These are phyloP conservation scores for Histomonas meleagridis DNA, from an alignment of 208 protist species.

Conservation along the genomic window DNA sequence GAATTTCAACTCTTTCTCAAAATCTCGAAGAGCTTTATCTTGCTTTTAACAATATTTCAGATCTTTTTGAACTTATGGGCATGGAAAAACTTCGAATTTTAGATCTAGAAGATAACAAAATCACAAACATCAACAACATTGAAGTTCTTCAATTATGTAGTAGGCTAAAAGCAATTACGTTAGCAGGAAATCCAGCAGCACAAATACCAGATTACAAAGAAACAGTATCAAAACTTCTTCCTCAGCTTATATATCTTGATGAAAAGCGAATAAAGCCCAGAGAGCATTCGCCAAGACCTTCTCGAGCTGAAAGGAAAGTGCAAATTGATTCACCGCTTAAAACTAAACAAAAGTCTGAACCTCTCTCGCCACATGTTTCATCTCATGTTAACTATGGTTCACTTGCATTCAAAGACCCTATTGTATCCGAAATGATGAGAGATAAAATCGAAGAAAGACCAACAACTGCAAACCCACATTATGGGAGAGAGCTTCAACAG, in stretches of 20 bases:
- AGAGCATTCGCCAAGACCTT: no score
- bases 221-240: conserved; percentile 21
- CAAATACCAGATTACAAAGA: background rate
- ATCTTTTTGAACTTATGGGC: background rate
- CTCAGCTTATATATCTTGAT: background rate
- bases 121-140: background rate
- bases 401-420: no score
- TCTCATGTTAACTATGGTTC: no score
- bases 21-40: conserved; percentile 18
- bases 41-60: conserved; percentile 4
- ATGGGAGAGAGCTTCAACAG: no score
- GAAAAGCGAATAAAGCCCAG: background rate
- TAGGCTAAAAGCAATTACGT: background rate
- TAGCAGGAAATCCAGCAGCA: conserved; percentile 8
- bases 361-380: no score
- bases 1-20: background rate
- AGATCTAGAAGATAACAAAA: conserved; percentile 20
- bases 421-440: background rate
- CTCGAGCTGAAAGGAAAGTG: no score
- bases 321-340: no score
- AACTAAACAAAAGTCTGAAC: no score
- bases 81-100: conserved; percentile 1
- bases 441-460: background rate
- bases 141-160: background rate
- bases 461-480: no score